Conservation (phyloP, 202 grass and related monocot genomes). For the Elaeis oleifera region DNA sequence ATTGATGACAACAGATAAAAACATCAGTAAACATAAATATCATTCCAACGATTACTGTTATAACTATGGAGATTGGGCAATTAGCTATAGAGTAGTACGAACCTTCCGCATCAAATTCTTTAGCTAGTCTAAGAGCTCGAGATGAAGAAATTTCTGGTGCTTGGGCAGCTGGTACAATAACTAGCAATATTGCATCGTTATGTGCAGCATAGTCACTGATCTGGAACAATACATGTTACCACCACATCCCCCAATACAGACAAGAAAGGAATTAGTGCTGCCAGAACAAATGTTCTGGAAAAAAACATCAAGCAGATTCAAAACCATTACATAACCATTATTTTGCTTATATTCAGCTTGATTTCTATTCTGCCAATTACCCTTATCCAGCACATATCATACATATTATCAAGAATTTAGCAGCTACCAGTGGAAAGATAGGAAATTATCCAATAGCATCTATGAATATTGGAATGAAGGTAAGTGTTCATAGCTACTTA, state of each 20-base stretch:
- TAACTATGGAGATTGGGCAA: neutral
- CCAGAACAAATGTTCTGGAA: no score
- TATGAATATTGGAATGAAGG: conserved; percentile 1
- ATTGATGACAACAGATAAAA: no score
- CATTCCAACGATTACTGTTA: no score
- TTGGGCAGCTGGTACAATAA: conserved; percentile 63
- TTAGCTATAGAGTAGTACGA: conserved; percentile 8
- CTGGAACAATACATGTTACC: conserved; percentile 28
- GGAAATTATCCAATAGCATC: neutral
- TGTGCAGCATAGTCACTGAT: conserved; percentile 44
- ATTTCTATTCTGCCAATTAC: no score
- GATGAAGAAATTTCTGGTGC: conserved; percentile 67
- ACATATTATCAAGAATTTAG: conserved; percentile 12
- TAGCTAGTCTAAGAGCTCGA: conserved; percentile 57
- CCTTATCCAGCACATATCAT: neutral
- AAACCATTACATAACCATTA: no score
- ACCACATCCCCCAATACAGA: conserved; percentile 6
- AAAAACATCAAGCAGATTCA: no score
- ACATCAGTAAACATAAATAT: no score
- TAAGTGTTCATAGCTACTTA: conserved; percentile 30
- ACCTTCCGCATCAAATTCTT: conserved; percentile 79
- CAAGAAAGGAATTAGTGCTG: no score
- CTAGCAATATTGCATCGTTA: conserved; percentile 65
- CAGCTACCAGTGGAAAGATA: neutral
- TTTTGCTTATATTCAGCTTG: no score